phyloP scores from a whole-genome alignment of 176 grass and related monocot genomes.

The Pontederia paniculata region DNA sequence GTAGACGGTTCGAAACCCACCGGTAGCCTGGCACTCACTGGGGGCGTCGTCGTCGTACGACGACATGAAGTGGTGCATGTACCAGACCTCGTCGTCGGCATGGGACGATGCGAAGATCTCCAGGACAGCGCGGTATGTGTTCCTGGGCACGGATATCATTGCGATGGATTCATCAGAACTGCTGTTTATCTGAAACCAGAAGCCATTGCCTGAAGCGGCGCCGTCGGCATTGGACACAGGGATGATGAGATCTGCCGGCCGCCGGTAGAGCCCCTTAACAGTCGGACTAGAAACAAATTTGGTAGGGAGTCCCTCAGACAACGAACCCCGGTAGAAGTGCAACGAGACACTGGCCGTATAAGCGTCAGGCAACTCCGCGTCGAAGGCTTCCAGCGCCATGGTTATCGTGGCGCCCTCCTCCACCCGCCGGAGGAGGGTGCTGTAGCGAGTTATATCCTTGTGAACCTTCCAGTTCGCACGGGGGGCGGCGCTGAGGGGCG shows the following conservation, averaged over 20 bases:
- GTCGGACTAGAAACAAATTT: background rate
- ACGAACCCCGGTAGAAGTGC: slow-evolving; percentile 4
- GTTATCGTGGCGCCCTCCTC: background rate
- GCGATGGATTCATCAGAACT: background rate
- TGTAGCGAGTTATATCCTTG: slow-evolving; percentile 12
- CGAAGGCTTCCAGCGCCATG: background rate
- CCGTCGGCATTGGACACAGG: background rate
- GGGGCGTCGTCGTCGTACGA: background rate
- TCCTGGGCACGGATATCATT: background rate
- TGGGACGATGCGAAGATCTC: slow-evolving; percentile 18
- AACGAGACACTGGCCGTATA: slow-evolving; percentile 4
- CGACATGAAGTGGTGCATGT: background rate
- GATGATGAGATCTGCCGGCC: slow-evolving; percentile 13
- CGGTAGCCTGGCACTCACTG: background rate
- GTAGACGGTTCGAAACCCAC: background rate
- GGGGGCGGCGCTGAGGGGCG: background rate
- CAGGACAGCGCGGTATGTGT: slow-evolving; percentile 8
- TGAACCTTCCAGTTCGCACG: slow-evolving; percentile 1
- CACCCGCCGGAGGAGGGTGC: background rate
- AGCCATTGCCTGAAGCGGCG: background rate
- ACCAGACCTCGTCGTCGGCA: slow-evolving; percentile 13
- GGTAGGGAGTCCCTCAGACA: background rate
- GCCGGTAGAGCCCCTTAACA: slow-evolving; percentile 1
- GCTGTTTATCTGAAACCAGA: slow-evolving; percentile 5
- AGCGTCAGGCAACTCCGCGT: background rate